Evolutionary conservation across 805 yeast genomes (phyloP).

Genomic region (Yamadazyma sp.): DNA sequence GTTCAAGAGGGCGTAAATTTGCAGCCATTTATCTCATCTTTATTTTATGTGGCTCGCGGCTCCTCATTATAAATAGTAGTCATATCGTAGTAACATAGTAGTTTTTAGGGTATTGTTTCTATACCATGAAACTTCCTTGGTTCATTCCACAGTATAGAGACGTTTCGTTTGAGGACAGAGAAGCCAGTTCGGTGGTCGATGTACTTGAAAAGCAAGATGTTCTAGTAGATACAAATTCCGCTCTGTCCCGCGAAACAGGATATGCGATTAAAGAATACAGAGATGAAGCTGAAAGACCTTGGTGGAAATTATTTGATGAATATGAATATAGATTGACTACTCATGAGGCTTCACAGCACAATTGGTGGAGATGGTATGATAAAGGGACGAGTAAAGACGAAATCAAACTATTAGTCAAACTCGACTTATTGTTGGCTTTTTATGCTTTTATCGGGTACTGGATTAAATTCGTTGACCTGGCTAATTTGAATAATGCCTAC

Average conservation of each 20-base stretch:
- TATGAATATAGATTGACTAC: slow-evolving; percentile 28
- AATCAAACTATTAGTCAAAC: slow-evolving; percentile 28
- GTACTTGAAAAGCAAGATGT: slow-evolving; percentile 5
- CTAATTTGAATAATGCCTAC: slow-evolving; percentile 23
- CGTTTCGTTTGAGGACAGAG: slow-evolving; percentile 12
- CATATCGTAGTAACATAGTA: too few relatives aligned
- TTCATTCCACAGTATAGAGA: slow-evolving; percentile 18
- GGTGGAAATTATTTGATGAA: slow-evolving; percentile 48
- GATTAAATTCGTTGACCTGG: slow-evolving; percentile 13
- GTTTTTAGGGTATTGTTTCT: too few relatives aligned
- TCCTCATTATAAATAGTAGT: too few relatives aligned
- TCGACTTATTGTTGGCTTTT: slow-evolving; percentile 21
- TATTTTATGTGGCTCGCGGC: too few relatives aligned
- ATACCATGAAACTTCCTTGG: slow-evolving; percentile 17
- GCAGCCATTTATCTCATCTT: too few relatives aligned
- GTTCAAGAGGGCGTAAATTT: too few relatives aligned
- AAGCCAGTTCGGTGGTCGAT: slow-evolving; percentile 7
- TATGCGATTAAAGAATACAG: slow-evolving; percentile 25
- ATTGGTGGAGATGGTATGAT: slow-evolving; percentile 26
- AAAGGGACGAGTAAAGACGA: slow-evolving; percentile 28
- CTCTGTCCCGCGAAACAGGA: background rate
- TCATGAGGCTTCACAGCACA: slow-evolving; percentile 19
- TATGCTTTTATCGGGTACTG: slow-evolving; percentile 14
- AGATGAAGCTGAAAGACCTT: slow-evolving; percentile 52
- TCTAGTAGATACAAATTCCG: slow-evolving; percentile 1